These are phyloP conservation scores for Aspergillus carlsbadensis DNA, from an alignment of 495 filamentous ascomycete genomes.

Conservation along the genomic window DNA sequence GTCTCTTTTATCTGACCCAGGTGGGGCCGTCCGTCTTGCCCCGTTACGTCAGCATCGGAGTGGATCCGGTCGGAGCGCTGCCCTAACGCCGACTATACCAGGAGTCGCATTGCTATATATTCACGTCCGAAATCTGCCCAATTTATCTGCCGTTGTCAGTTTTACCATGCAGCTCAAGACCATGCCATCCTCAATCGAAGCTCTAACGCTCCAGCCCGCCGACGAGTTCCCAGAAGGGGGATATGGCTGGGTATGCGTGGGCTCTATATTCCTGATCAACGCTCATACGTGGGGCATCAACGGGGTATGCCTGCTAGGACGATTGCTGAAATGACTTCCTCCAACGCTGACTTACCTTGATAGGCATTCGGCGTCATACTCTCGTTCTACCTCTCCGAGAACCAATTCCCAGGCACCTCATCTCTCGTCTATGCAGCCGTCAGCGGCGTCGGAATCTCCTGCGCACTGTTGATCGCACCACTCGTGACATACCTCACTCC, in stretches of 20 bases:
- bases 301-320: slow-evolving; percentile 38
- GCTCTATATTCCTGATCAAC: slow-evolving; percentile 53
- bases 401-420: slow-evolving; percentile 52
- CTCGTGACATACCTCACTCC: slow-evolving; percentile 54
- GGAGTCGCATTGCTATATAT: too few relatives aligned
- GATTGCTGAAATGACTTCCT: too few relatives aligned
- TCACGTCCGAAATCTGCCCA: neutral
- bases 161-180: too few relatives aligned
- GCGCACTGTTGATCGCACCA: slow-evolving; percentile 58
- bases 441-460: slow-evolving; percentile 63
- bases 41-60: neutral
- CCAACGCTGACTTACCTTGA: too few relatives aligned
- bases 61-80: neutral
- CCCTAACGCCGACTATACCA: neutral
- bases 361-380: slow-evolving; percentile 66
- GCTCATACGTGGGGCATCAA: slow-evolving; percentile 63
- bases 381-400: slow-evolving; percentile 60
- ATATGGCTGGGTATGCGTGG: slow-evolving; percentile 60
- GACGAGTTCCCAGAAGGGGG: slow-evolving; percentile 48
- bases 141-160: too few relatives aligned
- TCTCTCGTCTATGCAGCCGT: slow-evolving; percentile 65
- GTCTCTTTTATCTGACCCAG: too few relatives aligned
- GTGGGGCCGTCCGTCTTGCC: too few relatives aligned
- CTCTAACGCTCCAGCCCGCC: neutral
- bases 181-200: too few relatives aligned